Base-by-base conservation (phyloP, 768 basidiomycete species). In the Leccinum uliginosum region DNA sequence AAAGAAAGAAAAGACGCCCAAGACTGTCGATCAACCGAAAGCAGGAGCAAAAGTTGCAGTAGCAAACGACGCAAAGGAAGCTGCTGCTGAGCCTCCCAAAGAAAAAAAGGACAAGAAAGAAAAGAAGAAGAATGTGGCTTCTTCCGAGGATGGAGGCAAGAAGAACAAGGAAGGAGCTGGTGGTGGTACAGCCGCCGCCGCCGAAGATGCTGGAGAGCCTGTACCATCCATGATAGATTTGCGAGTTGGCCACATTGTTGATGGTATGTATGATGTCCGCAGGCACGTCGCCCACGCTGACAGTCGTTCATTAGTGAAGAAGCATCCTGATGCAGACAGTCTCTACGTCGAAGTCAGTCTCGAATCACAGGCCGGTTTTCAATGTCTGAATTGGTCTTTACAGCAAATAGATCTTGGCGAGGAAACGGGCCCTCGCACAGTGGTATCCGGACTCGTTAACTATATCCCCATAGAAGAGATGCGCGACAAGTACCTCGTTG, bases 361-460 rank as follows among this genome's bases (percentile, higher is more conserved):
- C 52, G 38, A 26, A 27, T 49, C 32, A 34, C 29, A 15, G 53
- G 17, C 46, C 8, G 10, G 14, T 38, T 51, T 23, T 27, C 6
- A 17, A 17, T 15, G 38, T 11, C 15, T 30, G 51, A 30, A 10
- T 14, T 14, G 8, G 19, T n/a, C 17, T 40, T 35, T 52, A 59
- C 21, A 93, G 91, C 86, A 94, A 89, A 96, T 98, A 61, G 94
- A 99, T 71, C 75, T 98, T 48, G 97, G 94, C 54, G 95, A 98
- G 73, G 91, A 92, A 67, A 87, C 87, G 1, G 96, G 94, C 24
- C 97, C 97, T 27, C 80, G 97, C 53, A 98, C 94, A 0, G 94
- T 99, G 23, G 92, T 98, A 48, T 98, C 96, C 14, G 97, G 97
- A 44, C 82, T 98, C 29, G 97, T 98, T 55, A 85, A 98, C 68